These are phyloP conservation scores for Camelina hispida DNA, from an alignment of 345 rosid species.

Conservation along the genomic window DNA sequence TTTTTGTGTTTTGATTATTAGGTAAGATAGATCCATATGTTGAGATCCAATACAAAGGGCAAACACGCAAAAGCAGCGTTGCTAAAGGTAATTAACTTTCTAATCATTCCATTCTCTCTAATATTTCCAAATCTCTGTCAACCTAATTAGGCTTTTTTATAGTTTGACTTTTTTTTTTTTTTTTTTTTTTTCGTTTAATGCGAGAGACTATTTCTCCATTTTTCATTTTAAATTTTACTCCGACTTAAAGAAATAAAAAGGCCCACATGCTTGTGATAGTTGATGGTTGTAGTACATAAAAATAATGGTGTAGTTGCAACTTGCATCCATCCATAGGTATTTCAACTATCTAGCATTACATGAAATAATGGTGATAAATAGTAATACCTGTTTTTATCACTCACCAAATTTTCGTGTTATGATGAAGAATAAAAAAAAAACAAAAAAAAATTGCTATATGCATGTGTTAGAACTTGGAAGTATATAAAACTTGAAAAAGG, in stretches of 20 bases:
- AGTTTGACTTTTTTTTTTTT: constrained; percentile 5
- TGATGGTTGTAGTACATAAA: no score
- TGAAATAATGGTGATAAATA: neutral
- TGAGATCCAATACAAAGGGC: constrained; percentile 66
- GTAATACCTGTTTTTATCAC: neutral
- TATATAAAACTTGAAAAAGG: no score
- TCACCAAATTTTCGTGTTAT: neutral
- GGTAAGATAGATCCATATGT: constrained; percentile 83
- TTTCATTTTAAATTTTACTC: neutral
- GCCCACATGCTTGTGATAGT: neutral
- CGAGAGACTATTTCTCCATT: constrained; percentile 24
- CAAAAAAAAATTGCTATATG: no score
- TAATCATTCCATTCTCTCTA: constrained; percentile 7
- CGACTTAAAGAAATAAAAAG: neutral
- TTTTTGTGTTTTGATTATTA: constrained; percentile 23
- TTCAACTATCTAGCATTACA: neutral
- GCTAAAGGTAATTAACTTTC: constrained; percentile 56
- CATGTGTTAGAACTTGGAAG: no score
- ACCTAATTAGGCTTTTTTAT: neutral
- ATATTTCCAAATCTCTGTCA: neutral
- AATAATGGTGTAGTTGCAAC: no score
- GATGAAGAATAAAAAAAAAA: no score
- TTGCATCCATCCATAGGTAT: neutral
- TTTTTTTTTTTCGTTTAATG: neutral
- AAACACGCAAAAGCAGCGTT: constrained; percentile 69